These are phyloP conservation scores for Tuber umbilicatum DNA, from an alignment of 495 filamentous ascomycete species.

Conservation along the genomic window DNA sequence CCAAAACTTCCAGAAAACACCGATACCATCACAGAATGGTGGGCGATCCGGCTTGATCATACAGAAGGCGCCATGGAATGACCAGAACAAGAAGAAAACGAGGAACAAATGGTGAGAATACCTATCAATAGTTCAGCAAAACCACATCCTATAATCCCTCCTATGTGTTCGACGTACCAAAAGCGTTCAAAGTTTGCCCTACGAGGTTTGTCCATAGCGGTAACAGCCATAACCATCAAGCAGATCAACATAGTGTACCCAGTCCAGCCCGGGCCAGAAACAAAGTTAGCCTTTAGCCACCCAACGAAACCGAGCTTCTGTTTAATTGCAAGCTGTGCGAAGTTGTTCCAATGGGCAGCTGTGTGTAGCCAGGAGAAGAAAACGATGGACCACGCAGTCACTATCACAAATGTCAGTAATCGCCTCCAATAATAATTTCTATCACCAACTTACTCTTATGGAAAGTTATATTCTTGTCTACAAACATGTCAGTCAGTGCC, in stretches of 20 bases:
- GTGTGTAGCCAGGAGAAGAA: conserved; percentile 78
- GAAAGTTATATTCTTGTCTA: conserved; percentile 73
- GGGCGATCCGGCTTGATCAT: conserved; percentile 72
- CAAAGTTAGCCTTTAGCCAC: conserved; percentile 61
- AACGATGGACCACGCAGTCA: conserved; percentile 71
- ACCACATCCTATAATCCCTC: neutral
- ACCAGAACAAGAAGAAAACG: conserved; percentile 76
- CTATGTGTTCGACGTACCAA: conserved; percentile 51
- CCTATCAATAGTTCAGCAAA: conserved; percentile 22
- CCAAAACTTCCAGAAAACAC: conserved; percentile 77
- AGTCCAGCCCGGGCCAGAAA: conserved; percentile 69
- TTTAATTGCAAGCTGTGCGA: conserved; percentile 63
- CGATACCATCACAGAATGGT: conserved; percentile 60
- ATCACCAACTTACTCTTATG: conserved; percentile 52
- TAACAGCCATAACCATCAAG: conserved; percentile 61
- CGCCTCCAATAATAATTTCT: neutral
- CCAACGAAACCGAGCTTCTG: conserved; percentile 66
- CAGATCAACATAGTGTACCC: conserved; percentile 70
- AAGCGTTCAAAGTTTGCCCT: conserved; percentile 70
- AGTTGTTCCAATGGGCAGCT: conserved; percentile 74
- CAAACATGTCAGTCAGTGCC: conserved; percentile 21
- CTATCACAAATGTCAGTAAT: conserved; percentile 26
- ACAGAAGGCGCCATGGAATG: conserved; percentile 71
- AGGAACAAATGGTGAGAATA: conserved; percentile 67
- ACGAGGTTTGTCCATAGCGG: conserved; percentile 61